phyloP scores from a whole-genome alignment of 2,329 filamentous ascomycete species.

The Pseudogymnoascus sp. region DNA sequence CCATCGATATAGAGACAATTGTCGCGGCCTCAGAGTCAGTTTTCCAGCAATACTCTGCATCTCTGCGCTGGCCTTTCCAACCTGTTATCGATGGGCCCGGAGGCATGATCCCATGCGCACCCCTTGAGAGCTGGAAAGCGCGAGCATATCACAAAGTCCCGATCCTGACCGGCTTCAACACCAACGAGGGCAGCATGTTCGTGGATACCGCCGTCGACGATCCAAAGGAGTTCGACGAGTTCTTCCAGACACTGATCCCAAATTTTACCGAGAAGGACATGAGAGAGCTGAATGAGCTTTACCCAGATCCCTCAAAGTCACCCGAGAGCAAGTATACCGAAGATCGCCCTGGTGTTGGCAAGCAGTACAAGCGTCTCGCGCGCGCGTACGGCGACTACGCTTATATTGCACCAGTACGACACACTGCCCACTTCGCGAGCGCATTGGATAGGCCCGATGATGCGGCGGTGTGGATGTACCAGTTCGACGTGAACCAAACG shows the following conservation, averaged over 20 bases:
- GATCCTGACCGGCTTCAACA: conserved; percentile 63
- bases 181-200: conserved; percentile 62
- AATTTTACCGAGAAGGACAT: conserved; percentile 46
- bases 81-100: conserved; percentile 54
- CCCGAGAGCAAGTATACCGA: conserved; percentile 35
- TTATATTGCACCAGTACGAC: conserved; percentile 56
- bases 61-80: conserved; percentile 58
- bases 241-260: conserved; percentile 57
- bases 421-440: conserved; percentile 44
- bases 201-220: conserved; percentile 44
- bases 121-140: conserved; percentile 51
- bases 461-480: conserved; percentile 47
- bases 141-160: conserved; percentile 49
- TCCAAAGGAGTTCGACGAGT: conserved; percentile 47
- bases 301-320: conserved; percentile 48
- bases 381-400: conserved; percentile 58
- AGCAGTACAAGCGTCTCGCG: conserved; percentile 51
- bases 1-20: conserved; percentile 34
- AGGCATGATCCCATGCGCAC: conserved; percentile 49
- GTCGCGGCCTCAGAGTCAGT: conserved; percentile 37
- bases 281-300: conserved; percentile 48
- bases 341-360: conserved; percentile 36
- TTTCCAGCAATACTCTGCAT: conserved; percentile 37
- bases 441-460: conserved; percentile 11
- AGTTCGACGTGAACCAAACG: conserved; percentile 45